These are phyloP conservation scores for Cercospora canescens DNA, from an alignment of 2,329 filamentous ascomycete genomes.

Conservation along the genomic window DNA sequence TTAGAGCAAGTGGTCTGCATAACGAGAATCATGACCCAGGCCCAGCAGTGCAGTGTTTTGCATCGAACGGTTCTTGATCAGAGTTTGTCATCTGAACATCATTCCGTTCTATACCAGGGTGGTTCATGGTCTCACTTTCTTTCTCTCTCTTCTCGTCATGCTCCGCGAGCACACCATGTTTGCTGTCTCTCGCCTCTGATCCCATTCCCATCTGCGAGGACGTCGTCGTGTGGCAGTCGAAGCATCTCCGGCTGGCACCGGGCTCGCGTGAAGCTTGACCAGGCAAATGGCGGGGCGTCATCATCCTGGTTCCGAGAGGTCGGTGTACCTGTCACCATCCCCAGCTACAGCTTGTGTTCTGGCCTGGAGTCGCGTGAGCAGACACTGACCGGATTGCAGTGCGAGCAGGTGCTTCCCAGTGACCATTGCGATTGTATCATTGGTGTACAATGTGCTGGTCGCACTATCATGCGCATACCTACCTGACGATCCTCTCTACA, in stretches of 20 bases:
- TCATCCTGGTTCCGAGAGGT: constrained; percentile 7
- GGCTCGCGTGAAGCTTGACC: constrained; percentile 6
- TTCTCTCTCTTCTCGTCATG: background rate
- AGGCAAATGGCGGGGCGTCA: constrained; percentile 8
- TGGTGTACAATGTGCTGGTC: constrained; percentile 28
- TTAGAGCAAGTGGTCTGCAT: background rate
- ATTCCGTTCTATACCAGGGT: background rate
- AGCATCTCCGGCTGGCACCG: background rate
- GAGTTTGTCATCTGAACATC: constrained; percentile 3
- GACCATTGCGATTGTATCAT: constrained; percentile 25
- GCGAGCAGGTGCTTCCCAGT: constrained; percentile 20
- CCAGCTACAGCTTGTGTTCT: background rate
- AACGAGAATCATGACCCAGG: background rate
- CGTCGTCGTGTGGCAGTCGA: no score
- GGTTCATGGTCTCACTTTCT: background rate
- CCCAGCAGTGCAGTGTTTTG: background rate
- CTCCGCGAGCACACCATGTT: background rate
- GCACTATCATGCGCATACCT: constrained; percentile 29
- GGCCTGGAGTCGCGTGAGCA: background rate
- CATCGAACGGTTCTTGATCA: background rate
- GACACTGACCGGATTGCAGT: background rate
- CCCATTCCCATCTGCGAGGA: background rate
- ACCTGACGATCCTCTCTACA: constrained; percentile 31
- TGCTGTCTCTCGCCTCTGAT: background rate
- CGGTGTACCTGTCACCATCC: background rate